Conservation (phyloP, 495 filamentous ascomycete genomes). For the Aspergillus egyptiacus region DNA sequence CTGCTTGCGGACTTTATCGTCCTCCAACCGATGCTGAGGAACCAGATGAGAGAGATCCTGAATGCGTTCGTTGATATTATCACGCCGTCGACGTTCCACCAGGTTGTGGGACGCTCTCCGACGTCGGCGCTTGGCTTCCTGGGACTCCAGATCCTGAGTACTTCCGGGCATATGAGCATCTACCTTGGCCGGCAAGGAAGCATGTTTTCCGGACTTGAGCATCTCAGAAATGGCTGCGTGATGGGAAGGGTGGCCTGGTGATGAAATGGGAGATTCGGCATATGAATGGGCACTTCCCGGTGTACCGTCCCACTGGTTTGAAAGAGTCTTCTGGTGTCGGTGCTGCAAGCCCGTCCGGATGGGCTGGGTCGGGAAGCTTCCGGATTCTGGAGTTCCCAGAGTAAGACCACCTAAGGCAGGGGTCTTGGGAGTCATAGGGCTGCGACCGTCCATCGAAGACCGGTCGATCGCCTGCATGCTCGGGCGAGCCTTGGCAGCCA, state of each 20-base stretch:
- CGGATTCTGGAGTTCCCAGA: constrained; percentile 58
- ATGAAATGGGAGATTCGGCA: constrained; percentile 74
- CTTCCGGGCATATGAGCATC: constrained; percentile 48
- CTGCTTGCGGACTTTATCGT: constrained; percentile 94
- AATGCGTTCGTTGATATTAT: constrained; percentile 98
- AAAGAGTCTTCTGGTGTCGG: constrained; percentile 74
- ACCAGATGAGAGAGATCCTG: constrained; percentile 93
- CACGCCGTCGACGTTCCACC: constrained; percentile 86
- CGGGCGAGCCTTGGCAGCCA: constrained; percentile 49
- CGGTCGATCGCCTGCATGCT: constrained; percentile 61
- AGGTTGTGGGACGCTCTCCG: constrained; percentile 93
- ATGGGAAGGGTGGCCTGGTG: constrained; percentile 51
- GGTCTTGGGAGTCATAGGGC: constrained; percentile 76
- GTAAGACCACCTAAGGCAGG: constrained; percentile 53
- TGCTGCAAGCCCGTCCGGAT: constrained; percentile 58
- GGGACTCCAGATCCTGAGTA: constrained; percentile 56
- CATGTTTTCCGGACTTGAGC: constrained; percentile 61
- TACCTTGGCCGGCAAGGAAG: constrained; percentile 64
- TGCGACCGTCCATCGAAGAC: constrained; percentile 61
- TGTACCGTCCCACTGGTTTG: constrained; percentile 75
- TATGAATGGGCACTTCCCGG: constrained; percentile 74
- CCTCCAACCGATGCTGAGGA: constrained; percentile 85
- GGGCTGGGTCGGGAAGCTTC: constrained; percentile 67
- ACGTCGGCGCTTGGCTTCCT: constrained; percentile 87
- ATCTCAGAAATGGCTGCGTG: constrained; percentile 65